Evolutionary conservation across 2,329 filamentous ascomycete genomes (phyloP).

Genomic region (Fusarium cicatricum): DNA sequence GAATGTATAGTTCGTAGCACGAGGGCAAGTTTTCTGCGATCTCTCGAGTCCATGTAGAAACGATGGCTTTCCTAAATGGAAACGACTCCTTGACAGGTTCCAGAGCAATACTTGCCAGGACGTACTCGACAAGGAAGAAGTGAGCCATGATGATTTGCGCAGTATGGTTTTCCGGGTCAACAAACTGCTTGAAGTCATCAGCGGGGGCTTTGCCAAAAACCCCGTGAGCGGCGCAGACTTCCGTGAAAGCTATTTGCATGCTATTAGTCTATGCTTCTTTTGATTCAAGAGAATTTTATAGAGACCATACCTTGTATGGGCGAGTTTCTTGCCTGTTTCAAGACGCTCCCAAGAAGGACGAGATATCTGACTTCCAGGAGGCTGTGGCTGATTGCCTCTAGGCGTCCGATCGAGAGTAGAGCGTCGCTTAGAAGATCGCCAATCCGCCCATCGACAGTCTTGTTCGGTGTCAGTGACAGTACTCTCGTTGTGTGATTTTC

Average conservation of each 20-base stretch:
- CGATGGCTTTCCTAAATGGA: constrained; percentile 10
- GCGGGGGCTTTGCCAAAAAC: constrained; percentile 4
- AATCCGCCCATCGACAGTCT: background rate
- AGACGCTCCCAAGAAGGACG: background rate
- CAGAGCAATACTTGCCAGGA: constrained; percentile 5
- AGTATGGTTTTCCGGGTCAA: constrained; percentile 7
- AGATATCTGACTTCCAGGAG: constrained; percentile 15
- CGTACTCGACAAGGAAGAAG: constrained; percentile 27
- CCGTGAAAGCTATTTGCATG: background rate
- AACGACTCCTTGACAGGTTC: constrained; percentile 14
- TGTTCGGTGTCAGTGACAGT: background rate
- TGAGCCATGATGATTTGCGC: constrained; percentile 23
- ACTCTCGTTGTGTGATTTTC: constrained; percentile 11
- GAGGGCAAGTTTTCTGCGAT: constrained; percentile 9
- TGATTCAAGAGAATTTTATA: accelerated
- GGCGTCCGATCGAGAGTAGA: background rate
- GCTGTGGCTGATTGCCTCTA: constrained; percentile 16
- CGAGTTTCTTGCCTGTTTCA: constrained; percentile 2
- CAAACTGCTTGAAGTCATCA: constrained; percentile 20
- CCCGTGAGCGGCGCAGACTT: constrained; percentile 6
- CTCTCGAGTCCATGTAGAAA: constrained; percentile 12
- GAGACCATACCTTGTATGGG: constrained; percentile 6
- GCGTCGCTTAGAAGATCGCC: background rate
- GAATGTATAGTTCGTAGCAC: constrained; percentile 4
- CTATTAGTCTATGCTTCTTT: background rate